Evolutionary conservation across 129 eudicot species (phyloP), one percentile per base, ranked within the genome.

Genomic region (Kitagawia praeruptora): DNA sequence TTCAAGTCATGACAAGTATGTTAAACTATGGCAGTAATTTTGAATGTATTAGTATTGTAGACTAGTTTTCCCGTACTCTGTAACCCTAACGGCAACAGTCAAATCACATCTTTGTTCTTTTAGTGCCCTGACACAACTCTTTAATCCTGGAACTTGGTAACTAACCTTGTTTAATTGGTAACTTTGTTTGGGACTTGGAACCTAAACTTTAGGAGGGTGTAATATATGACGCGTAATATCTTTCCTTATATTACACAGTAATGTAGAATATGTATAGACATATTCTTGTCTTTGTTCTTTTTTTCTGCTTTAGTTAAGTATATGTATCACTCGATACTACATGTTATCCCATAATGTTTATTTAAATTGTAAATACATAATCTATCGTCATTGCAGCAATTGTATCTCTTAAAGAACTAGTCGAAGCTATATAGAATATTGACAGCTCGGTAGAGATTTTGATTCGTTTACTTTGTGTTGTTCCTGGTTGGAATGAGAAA

Each of bases 401-500:
- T 70, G 72, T 84, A 69, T 90, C 93, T 51, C 83, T 96, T 1
- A 96, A 96, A 79, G 93, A 86, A 84, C 98, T 90, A 85, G 93
- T 96, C 74, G 93, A 81, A 87, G 91, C 93, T 40, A 86, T 85
- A 34, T 87, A 89, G 79, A 83, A 82, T 46, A 91, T 92, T 80
- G 93, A 89, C 75, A 79, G 53, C 7, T 92, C 97, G 1, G 98
- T 96, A 74, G 99, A 96, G 83, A 84, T 96, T 70, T 87, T 96
- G 85, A 80, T 90, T 75, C 99, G 97, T 77, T 78, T 96, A 85
- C 90, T 96, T 48, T 96, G 97, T 85, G 89, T 83, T 47, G 86
- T 96, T 83, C 99, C 99, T 82, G 99, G 99, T 45, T 96, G 99
- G 99, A 90, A 80, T 79, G 99, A 96, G 91, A 96, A 96, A 89